Base-by-base conservation (phyloP, 2,329 filamentous ascomycete genomes). In the Colletotrichum euphorbiae region DNA sequence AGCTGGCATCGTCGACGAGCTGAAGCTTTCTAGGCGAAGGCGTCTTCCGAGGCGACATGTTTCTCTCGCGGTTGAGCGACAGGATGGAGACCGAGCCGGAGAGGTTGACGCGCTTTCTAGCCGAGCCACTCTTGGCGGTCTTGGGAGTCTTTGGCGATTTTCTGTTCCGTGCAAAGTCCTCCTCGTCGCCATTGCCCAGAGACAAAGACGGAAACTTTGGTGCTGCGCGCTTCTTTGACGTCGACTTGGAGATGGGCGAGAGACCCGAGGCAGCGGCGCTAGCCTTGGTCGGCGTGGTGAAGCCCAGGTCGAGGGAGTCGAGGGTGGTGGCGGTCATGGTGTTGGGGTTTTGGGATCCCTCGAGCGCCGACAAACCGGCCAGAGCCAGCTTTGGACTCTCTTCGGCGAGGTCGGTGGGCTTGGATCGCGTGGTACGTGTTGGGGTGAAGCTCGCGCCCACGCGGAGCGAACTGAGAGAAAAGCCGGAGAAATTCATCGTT, bases 211-310 rank as follows among this genome's bases (percentile, higher is more conserved):
- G 40, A 8, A 43, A 50, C 15, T 54, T 68, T 28, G 65, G 17
- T 13, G 65, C 17, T 13, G 65, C 40, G 38, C 38, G 33, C 58
- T 56, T 67, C 50, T 62, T 67, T 40, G 61, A 31, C 11, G 65
- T 68, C n/a, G 65, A 65, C 46, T 59, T 58, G 15, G 65, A 54
- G 8, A 46, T 50, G 13, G 54, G 65, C 28, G 65, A 43, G 48
- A 17, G 36, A 9, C 36, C 36, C 36, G 43, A 48, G 17, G 56
- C 3, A 7, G 51, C 31, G 33, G 38, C 51, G 21, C 48, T 21
- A 33, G 45, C 12, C 65, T 65, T 65, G n/a, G 61, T 65, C 42
- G 65, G 65, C 52, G 65, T 68, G 52, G 54, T 48, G 54, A 68
- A 65, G 6, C 45, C 48, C n/a, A 68, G 31, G 21, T 38, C 24